Base-by-base conservation (phyloP, 2,329 filamentous ascomycete species). In the Pyrenophora tritici-repentis region DNA sequence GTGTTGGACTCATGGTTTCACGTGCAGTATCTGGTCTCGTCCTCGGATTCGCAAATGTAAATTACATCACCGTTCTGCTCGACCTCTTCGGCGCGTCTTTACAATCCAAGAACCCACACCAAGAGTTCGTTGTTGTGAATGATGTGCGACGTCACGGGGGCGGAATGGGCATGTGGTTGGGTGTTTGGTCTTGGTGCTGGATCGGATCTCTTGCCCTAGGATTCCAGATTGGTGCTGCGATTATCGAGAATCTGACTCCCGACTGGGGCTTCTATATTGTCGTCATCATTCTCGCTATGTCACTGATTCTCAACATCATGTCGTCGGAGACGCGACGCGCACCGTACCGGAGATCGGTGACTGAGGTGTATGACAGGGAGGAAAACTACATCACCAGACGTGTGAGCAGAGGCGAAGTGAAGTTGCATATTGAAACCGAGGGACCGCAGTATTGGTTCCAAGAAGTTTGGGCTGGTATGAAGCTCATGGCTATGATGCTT, bases 391-490 rank as follows among this genome's bases (percentile, higher is more conserved):
- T 57, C 67, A 80, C 61, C 68, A 79, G 58, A 35, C 78, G 85
- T 47, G 77, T 91, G 10, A 86, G 86, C 22, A 81, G 86, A 36
- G 89, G 89, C 2, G 89, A 92, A 68, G 79, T 91, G 61, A 91
- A 86, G 77, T 84, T 92, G 78, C 88, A 91, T 67, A 82, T 90
- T 53, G 81, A 84, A 46, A 83, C 87, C 45, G 86, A 84, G 42
- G 88, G 88, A 0, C 89, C 89, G 0, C 84, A 77, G 61, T 90
- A 87, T 83, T 91, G 87, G 88, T 86, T 85, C 40, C 83, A 92
- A 69, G 89, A 92, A 68, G 81, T 90, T 17, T 84, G 84, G 71
- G 88, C 89, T 37, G 89, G 88, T 8, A 64, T 89, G 16, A 76
- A 83, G 14, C 77, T 93, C 37, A 86, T 82, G 40, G 69, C 82